A percentile compares a stretch with the other conserved stretches of the same genome.
These are phyloP conservation scores for Colletotrichum melonis DNA, from an alignment of 2,329 filamentous ascomycete species.

Conservation along the genomic window DNA sequence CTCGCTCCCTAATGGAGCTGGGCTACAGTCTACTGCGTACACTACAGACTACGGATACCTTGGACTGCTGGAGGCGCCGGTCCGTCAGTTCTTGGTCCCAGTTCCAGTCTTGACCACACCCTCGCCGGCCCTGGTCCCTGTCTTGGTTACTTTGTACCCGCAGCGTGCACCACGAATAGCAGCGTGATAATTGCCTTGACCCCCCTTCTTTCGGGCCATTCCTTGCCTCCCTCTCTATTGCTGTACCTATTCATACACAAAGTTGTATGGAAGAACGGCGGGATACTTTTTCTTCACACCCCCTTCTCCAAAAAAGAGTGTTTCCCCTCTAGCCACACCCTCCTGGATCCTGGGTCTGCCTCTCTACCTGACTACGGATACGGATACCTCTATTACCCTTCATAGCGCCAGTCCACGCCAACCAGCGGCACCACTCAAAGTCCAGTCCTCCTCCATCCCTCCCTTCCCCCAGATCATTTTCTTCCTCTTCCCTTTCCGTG, in stretches of 20 bases:
- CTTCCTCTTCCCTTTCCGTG: conserved; percentile 36
- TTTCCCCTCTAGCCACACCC: conserved; percentile 35
- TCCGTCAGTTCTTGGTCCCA: conserved; percentile 8
- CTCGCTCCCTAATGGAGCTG: background rate
- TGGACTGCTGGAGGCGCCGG: background rate
- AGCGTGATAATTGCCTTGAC: conserved; percentile 31
- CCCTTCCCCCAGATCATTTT: conserved; percentile 12
- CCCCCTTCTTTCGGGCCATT: conserved; percentile 22
- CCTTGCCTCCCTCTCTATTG: conserved; percentile 16
- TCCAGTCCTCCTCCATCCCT: conserved; percentile 24
- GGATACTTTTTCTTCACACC: background rate
- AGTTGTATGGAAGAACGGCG: background rate
- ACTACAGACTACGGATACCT: too few species aligned
- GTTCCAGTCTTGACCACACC: conserved; percentile 3
- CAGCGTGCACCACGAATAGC: conserved; percentile 34
- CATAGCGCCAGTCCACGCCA: conserved; percentile 7
- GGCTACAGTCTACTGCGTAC: too few species aligned
- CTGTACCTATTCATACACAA: too few species aligned
- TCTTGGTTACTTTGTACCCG: conserved; percentile 32
- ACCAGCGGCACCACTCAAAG: conserved; percentile 29
- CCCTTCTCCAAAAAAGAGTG: conserved; percentile 27
- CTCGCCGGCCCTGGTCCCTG: conserved; percentile 21
- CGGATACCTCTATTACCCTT: conserved; percentile 8
- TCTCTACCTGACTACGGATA: too few species aligned
- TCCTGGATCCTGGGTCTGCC: background rate